Base-by-base conservation (phyloP, 768 basidiomycete genomes). In the Suillus fuscotomentosus region DNA sequence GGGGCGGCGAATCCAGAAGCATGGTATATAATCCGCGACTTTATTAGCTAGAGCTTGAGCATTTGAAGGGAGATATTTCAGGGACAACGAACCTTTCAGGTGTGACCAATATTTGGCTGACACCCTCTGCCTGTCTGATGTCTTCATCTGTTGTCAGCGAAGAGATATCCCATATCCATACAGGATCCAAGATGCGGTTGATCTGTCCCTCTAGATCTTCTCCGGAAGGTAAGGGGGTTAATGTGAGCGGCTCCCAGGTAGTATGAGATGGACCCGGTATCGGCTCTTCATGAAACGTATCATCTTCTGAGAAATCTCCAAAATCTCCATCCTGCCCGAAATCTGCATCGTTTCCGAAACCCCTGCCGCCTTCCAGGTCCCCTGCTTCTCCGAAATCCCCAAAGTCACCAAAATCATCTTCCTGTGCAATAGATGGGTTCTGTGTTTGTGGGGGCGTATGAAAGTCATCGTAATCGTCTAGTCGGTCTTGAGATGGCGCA, bases 331-430 rank as follows among this genome's bases (percentile, higher is more conserved):
- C 70, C 41, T 77, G 80, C 22, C 67, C 72, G 67, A 86, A 84
- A 22, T 72, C 71, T 62, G 72, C 70, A 54, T 76, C 72, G 43
- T 74, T 68, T 11, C 71, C 66, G 27, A 61, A 68, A 60, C 39
- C 64, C 42, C 7, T 7, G 34, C 7, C 3, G 31, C n/a, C 51
- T 38, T 60, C 60, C 36, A 70, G 65, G 73, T 66, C 80, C 72
- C 73, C 83, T 31, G 75, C 86, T 67, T 91, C 91, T 69, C 87
- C 92, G 75, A 94, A 94, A 71, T 95, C 94, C 20, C 89, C 92
- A 76, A 94, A 94, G 68, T 94, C 92, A 59, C 88, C 91, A 76
- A 93, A 93, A 64, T 93, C 91, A 68, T 93, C 94, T 54, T 91
- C 89, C 15, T 73, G 76, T 20, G 55, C 73, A 17, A 77, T 53